Evolutionary conservation across 345 rosid genomes (phyloP).

Genomic region (Brassica incana): DNA sequence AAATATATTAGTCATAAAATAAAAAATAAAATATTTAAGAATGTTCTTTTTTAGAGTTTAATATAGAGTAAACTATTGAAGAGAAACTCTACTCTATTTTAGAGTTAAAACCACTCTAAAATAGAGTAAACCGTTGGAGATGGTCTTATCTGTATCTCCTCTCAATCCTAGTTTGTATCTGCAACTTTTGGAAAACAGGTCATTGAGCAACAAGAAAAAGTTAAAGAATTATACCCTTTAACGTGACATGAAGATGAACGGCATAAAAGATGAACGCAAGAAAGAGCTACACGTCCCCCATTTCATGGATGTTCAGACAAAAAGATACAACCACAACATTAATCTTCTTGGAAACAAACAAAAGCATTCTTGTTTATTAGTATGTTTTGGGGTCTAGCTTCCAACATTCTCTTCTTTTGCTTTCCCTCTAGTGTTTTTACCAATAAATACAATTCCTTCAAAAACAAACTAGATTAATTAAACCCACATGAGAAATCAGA

Average conservation of each 20-base stretch:
- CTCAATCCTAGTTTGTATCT: neutral
- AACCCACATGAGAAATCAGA: neutral
- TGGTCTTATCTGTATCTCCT: neutral
- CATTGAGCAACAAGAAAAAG: neutral
- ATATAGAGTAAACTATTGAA: too few relatives aligned
- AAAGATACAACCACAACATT: constrained; percentile 14
- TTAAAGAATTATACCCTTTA: neutral
- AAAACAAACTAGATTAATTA: neutral
- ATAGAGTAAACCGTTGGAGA: too few relatives aligned
- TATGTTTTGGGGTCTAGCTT: constrained; percentile 11
- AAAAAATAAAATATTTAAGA: too few relatives aligned
- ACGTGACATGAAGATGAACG: neutral
- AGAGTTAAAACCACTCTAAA: too few relatives aligned
- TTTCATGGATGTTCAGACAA: constrained; percentile 17
- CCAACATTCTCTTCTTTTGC: constrained; percentile 27
- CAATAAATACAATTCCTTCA: neutral
- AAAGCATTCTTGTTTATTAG: constrained; percentile 15
- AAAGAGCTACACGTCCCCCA: neutral
- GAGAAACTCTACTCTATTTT: too few relatives aligned
- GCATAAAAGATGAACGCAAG: neutral
- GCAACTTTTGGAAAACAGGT: neutral
- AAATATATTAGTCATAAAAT: too few relatives aligned
- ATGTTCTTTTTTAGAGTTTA: too few relatives aligned
- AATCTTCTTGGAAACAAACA: constrained; percentile 23
- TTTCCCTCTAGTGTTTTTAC: neutral